A percentile compares a stretch with the other conserved stretches of the same genome.
These are phyloP conservation scores for Fusarium gaditjirri DNA, from an alignment of 2,329 filamentous ascomycete genomes.

Conservation along the genomic window DNA sequence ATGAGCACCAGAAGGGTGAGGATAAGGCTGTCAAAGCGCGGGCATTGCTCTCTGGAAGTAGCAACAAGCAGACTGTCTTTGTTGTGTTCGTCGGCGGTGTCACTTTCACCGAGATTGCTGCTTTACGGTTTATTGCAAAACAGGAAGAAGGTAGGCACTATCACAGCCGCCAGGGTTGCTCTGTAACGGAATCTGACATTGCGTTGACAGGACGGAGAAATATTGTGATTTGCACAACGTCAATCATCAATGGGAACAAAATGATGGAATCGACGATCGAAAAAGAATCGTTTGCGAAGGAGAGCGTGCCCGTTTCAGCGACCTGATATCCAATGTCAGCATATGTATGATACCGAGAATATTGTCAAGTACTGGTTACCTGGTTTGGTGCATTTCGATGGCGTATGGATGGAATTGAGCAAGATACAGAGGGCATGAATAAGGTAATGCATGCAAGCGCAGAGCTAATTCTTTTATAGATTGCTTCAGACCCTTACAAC, in stretches of 20 bases:
- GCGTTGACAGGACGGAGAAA: constrained; percentile 72
- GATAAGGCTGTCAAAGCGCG: constrained; percentile 92
- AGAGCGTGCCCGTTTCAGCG: constrained; percentile 41
- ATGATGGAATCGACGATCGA: constrained; percentile 90
- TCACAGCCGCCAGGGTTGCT: neutral
- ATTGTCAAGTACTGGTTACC: constrained; percentile 13
- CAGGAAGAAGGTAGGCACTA: constrained; percentile 74
- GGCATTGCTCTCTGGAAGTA: constrained; percentile 82
- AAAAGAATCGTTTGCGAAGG: constrained; percentile 69
- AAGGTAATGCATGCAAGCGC: neutral
- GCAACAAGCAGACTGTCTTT: constrained; percentile 84
- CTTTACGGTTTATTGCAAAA: constrained; percentile 87
- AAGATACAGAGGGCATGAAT: neutral
- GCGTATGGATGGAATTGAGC: neutral
- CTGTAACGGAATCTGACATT: constrained; percentile 21
- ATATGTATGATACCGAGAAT: constrained; percentile 35
- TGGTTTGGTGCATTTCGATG: constrained; percentile 15
- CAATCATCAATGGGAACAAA: constrained; percentile 86
- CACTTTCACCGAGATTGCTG: constrained; percentile 95
- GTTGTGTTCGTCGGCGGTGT: constrained; percentile 99
- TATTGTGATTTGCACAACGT: constrained; percentile 92
- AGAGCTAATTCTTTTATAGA: neutral
- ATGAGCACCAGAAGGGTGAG: constrained; percentile 90
- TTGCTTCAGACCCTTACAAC: neutral
- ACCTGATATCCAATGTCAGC: constrained; percentile 23